A percentile compares a stretch with the other conserved stretches of the same genome.
phyloP scores from a whole-genome alignment of 495 filamentous ascomycete species.

The Hypoxylon fuscum region DNA sequence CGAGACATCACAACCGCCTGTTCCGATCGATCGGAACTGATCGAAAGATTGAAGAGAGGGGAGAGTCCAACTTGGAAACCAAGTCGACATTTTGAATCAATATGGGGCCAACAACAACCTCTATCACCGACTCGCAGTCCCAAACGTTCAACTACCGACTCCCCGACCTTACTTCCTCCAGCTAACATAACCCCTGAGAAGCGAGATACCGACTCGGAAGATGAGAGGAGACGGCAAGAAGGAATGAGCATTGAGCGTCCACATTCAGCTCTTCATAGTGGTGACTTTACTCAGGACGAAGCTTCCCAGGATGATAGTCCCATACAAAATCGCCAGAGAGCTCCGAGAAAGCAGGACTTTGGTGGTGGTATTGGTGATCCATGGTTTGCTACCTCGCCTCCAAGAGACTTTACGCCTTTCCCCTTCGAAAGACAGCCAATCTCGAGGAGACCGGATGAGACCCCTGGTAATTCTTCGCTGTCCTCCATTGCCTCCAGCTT shows the following conservation, averaged over 20 bases:
- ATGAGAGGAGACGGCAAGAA: constrained; percentile 41
- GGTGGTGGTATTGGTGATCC: constrained; percentile 12
- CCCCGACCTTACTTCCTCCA: constrained; percentile 49
- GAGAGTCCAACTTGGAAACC: constrained; percentile 81
- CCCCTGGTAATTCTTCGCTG: constrained; percentile 67
- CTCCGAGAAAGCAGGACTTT: constrained; percentile 22
- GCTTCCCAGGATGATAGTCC: constrained; percentile 25
- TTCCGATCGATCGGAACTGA: constrained; percentile 77
- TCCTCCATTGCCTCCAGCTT: constrained; percentile 84
- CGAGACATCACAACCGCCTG: constrained; percentile 40
- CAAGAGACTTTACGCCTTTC: constrained; percentile 53
- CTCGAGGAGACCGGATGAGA: constrained; percentile 44
- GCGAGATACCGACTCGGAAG: constrained; percentile 38
- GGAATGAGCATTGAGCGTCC: constrained; percentile 80
- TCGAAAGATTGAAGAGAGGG: constrained; percentile 82
- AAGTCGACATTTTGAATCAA: constrained; percentile 60
- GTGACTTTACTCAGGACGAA: constrained; percentile 79
- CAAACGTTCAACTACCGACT: constrained; percentile 47
- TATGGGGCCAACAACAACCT: constrained; percentile 47
- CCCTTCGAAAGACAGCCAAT: constrained; percentile 45
- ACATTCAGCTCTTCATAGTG: constrained; percentile 85
- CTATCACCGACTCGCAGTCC: constrained; percentile 47
- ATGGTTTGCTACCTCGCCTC: constrained; percentile 60
- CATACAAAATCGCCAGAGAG: constrained; percentile 8
- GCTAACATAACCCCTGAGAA: constrained; percentile 55